Conservation (phyloP, 2,329 filamentous ascomycete genomes). For the Bertia moriformis region DNA sequence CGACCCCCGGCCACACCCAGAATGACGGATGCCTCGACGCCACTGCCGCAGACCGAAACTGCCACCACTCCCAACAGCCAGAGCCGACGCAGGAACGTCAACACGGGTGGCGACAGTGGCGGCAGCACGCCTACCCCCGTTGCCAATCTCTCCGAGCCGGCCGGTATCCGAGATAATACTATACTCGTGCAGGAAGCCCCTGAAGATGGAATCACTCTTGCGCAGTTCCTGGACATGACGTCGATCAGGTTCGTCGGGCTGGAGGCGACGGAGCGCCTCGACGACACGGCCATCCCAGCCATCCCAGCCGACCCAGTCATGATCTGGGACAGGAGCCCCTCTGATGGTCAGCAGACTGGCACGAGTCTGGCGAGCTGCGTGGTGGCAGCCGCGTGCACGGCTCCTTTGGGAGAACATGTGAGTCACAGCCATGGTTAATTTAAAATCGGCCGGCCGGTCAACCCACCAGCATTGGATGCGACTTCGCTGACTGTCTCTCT, state of each 20-base stretch:
- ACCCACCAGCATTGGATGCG: not conserved
- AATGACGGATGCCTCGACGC: too few species aligned
- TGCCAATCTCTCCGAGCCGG: constrained; percentile 27
- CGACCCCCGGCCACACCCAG: too few species aligned
- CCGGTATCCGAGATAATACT: constrained; percentile 20
- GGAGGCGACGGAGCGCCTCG: constrained; percentile 83
- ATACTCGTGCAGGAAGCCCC: constrained; percentile 31
- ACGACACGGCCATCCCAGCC: constrained; percentile 54
- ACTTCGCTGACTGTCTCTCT: constrained; percentile 2
- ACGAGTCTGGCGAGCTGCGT: constrained; percentile 43
- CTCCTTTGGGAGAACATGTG: constrained; percentile 58
- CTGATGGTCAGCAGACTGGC: constrained; percentile 18
- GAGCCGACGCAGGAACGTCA: too few species aligned
- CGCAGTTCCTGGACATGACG: constrained; percentile 88
- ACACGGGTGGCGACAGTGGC: too few species aligned
- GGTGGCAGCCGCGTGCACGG: constrained; percentile 51
- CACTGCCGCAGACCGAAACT: too few species aligned
- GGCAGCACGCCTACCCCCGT: too few species aligned
- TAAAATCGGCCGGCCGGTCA: too few species aligned
- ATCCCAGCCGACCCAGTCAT: constrained; percentile 28
- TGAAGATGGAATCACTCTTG: constrained; percentile 60
- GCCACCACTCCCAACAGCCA: too few species aligned
- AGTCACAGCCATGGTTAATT: too few species aligned
- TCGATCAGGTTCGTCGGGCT: constrained; percentile 97
- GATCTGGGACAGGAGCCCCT: too few species aligned